These are phyloP conservation scores for Dichomitus squalens DNA, from an alignment of 1,284 basidiomycete genomes.

Conservation along the genomic window DNA sequence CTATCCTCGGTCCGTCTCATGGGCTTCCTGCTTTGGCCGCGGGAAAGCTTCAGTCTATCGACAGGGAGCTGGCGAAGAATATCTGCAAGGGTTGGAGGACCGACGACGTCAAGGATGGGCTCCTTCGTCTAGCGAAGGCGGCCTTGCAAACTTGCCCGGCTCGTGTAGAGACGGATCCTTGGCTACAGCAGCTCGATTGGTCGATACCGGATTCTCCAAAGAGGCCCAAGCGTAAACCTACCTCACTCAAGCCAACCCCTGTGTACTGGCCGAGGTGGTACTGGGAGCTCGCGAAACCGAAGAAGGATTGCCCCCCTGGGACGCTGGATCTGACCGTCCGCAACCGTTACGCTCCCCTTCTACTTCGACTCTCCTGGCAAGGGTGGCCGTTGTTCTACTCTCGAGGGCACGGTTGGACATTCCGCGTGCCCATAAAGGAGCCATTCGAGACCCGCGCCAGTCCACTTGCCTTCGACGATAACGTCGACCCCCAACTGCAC, in stretches of 20 bases:
- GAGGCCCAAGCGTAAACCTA: slow-evolving; percentile 11
- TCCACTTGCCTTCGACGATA: slow-evolving; percentile 60
- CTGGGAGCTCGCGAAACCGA: slow-evolving; percentile 84
- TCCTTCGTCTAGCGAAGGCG: slow-evolving; percentile 44
- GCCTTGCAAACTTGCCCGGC: slow-evolving; percentile 24
- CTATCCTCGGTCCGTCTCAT: slow-evolving; percentile 46
- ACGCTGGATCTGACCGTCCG: slow-evolving; percentile 88
- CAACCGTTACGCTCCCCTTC: slow-evolving; percentile 81
- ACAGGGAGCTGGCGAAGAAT: slow-evolving; percentile 44
- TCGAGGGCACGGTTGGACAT: slow-evolving; percentile 91
- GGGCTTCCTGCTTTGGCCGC: slow-evolving; percentile 42
- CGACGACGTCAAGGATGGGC: slow-evolving; percentile 31
- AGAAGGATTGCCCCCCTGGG: slow-evolving; percentile 63
- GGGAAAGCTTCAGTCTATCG: slow-evolving; percentile 40
- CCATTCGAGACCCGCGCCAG: slow-evolving; percentile 42
- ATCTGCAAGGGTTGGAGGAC: slow-evolving; percentile 43
- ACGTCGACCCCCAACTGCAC: slow-evolving; percentile 59
- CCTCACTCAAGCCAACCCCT: slow-evolving; percentile 43
- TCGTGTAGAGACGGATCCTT: slow-evolving; percentile 46
- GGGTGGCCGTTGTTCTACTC: slow-evolving; percentile 87
- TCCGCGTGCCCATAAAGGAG: slow-evolving; percentile 61
- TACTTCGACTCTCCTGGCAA: slow-evolving; percentile 89
- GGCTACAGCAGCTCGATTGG: slow-evolving; percentile 76
- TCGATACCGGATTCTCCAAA: slow-evolving; percentile 12
- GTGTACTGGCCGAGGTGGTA: slow-evolving; percentile 92